A percentile compares a stretch with the other conserved stretches of the same genome.
phyloP scores from a whole-genome alignment of 176 grass and related monocot species.

The Cymbopogon citratus region DNA sequence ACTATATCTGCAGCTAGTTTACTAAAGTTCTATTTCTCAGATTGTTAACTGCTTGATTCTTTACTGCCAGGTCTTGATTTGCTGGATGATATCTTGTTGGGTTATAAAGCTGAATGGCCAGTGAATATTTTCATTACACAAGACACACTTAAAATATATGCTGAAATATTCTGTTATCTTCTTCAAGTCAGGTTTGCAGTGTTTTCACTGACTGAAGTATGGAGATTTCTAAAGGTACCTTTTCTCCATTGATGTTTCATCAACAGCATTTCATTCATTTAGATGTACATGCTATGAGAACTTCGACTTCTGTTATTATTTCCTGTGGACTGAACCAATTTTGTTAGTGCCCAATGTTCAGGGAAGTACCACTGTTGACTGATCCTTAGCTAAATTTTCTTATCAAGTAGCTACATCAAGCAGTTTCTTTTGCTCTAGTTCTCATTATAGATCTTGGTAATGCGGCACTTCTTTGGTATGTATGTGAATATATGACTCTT shows the following conservation, averaged over 20 bases:
- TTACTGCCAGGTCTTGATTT: conserved; percentile 59
- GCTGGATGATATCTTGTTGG: conserved; percentile 77
- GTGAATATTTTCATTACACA: conserved; percentile 81
- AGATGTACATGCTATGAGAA: background rate
- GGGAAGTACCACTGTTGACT: background rate
- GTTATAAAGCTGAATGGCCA: conserved; percentile 96
- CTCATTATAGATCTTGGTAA: conserved; percentile 5
- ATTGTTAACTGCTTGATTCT: conserved; percentile 23
- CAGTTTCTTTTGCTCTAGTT: background rate
- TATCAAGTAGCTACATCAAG: background rate
- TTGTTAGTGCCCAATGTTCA: background rate
- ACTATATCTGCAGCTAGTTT: conserved; percentile 2
- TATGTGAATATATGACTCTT: conserved; percentile 15
- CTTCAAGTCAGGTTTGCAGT: conserved; percentile 78
- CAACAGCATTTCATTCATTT: conserved; percentile 13
- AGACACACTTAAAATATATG: conserved; percentile 80
- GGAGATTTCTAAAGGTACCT: conserved; percentile 73
- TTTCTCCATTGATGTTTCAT: conserved; percentile 23
- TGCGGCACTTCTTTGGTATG: conserved; percentile 5
- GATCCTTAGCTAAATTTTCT: background rate
- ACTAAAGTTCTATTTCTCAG: conserved; percentile 3
- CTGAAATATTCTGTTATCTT: conserved; percentile 89
- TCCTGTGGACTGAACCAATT: conserved; percentile 13
- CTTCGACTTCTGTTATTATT: background rate
- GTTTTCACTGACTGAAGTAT: conserved; percentile 71